Percentiles rank a stretch among this genome's conserved stretches.
These are phyloP conservation scores for Nigrograna mackinnonii DNA, from an alignment of 2,329 filamentous ascomycete species.

Conservation along the genomic window DNA sequence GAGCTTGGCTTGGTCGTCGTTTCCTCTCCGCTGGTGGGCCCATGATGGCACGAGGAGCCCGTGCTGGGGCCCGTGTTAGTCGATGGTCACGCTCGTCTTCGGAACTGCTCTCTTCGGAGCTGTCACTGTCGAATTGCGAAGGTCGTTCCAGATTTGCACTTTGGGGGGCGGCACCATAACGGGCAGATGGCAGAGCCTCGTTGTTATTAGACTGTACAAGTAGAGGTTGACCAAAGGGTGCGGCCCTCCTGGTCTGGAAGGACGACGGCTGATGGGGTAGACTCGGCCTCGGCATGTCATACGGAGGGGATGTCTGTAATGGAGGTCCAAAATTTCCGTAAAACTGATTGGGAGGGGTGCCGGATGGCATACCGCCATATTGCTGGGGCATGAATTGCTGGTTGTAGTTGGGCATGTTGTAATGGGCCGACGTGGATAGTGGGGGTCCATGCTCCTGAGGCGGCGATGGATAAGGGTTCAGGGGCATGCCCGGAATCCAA, in stretches of 20 bases:
- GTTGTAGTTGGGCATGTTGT: constrained; percentile 17
- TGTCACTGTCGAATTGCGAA: constrained; percentile 11
- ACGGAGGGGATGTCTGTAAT: constrained; percentile 20
- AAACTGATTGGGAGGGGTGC: constrained; percentile 15
- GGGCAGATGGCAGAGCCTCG: constrained; percentile 29
- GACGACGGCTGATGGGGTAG: constrained; percentile 8
- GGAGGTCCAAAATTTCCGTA: constrained; percentile 19
- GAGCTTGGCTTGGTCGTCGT: constrained; percentile 23
- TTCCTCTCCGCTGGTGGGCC: constrained; percentile 21
- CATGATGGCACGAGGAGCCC: constrained; percentile 22
- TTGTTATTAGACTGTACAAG: constrained; percentile 21
- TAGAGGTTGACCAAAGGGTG: constrained; percentile 20
- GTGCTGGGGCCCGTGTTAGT: constrained; percentile 6
- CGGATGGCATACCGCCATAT: constrained; percentile 15
- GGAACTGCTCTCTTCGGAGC: constrained; percentile 19
- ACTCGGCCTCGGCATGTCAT: constrained; percentile 24
- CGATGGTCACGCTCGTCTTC: constrained; percentile 15
- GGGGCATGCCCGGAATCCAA: constrained; percentile 20
- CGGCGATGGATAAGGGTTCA: constrained; percentile 20
- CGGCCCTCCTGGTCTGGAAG: no score
- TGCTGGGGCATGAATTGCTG: constrained; percentile 9
- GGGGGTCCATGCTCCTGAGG: constrained; percentile 35
- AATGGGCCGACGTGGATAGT: constrained; percentile 31
- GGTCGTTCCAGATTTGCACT: constrained; percentile 13
- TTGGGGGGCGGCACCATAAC: constrained; percentile 19